phyloP scores from a whole-genome alignment of 2,329 filamentous ascomycete species.

The Pyrenophora graminea region DNA sequence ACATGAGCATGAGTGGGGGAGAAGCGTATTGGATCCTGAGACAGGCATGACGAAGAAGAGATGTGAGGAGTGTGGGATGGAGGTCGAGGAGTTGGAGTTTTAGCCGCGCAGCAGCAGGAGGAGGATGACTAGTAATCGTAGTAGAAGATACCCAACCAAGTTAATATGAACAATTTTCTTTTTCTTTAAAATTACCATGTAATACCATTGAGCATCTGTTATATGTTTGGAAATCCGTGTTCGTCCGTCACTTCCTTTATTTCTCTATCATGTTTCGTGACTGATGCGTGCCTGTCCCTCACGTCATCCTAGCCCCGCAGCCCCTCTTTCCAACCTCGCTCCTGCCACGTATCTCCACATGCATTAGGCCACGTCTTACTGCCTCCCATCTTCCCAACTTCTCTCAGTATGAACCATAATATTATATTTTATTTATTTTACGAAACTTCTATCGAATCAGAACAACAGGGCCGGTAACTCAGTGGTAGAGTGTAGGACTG shows the following conservation, averaged over 20 bases:
- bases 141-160: background rate
- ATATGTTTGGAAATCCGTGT: no score
- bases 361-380: no score
- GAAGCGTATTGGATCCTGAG: slow-evolving; percentile 61
- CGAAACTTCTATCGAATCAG: no score
- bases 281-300: background rate
- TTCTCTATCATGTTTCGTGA: no score
- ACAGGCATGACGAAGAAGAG: slow-evolving; percentile 80
- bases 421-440: no score
- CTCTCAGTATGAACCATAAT: no score
- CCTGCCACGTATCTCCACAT: background rate
- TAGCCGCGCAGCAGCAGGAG: slow-evolving; percentile 27
- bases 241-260: no score
- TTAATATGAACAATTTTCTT: no score
- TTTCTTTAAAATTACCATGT: background rate
- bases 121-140: background rate
- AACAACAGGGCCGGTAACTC: slow-evolving; percentile 9
- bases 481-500: slow-evolving; percentile 19
- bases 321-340: background rate
- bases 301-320: background rate
- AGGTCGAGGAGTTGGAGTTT: slow-evolving; percentile 68
- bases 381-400: no score
- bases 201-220: no score
- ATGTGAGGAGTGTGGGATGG: slow-evolving; percentile 68
- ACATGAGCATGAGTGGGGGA: slow-evolving; percentile 88